Base-by-base conservation (phyloP, 441 rosid genomes). In the Gossypium aridum region DNA sequence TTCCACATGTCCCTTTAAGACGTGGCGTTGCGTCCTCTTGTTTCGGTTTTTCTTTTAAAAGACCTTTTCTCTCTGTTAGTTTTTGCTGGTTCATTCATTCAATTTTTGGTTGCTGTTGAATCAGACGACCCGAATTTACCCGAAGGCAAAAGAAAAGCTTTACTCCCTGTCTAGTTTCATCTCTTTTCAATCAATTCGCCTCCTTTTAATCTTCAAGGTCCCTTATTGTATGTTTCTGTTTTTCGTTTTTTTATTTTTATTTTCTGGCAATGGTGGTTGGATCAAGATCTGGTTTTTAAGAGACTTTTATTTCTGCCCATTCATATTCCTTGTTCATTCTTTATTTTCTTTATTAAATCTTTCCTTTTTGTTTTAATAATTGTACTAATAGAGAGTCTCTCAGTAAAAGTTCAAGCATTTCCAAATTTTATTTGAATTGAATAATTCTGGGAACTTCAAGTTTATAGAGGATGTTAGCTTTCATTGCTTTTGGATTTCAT, bases 1-100 rank as follows among this genome's bases (percentile, higher is more conserved):
- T 10, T 61, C 59, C n/a, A 3, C 55, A 16, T 14, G 9, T n/a
- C 6, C 75, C 65, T 82, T 63, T 7, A 10, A 76, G 77, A 74
- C 80, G 80, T 81, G 88, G 71, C 79, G 63, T 34, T 34, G 79
- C 69, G 68, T 63, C 12, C 43, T 54, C 76, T 28, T 73, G 59
- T 51, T 55, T 75, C 75, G 45, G 8, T 17, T 25, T 34, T 68
- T 66, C 37, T 31, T 55, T 76, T 59, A 54, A 19, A 56, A 56
- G n/a, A 34, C 73, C n/a, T 31, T 51, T 64, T 74, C 72, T 56
- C 43, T 66, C 51, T 68, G 37, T 64, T 22, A 23, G 37, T 49
- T 34, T 56, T 62, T 12, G 28, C 20, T 23, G 45, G n/a, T 14
- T 28, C 61, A 2, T 56, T 56, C 61, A 56, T 56, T 19, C 20